These are phyloP conservation scores for Quercus tomentella DNA, from an alignment of 331 rosid genomes.

Conservation along the genomic window DNA sequence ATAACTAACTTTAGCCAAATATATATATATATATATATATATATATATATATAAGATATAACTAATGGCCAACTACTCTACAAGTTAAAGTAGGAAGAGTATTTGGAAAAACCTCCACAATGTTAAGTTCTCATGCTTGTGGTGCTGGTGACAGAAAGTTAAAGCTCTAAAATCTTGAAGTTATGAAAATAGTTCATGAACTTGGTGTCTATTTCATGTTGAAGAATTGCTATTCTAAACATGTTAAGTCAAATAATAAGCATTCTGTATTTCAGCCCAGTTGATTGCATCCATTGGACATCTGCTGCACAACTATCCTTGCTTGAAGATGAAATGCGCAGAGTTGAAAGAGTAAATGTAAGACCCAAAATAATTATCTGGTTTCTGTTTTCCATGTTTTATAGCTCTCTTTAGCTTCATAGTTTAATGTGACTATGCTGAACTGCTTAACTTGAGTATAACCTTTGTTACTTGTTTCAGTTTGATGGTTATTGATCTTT, in stretches of 20 bases:
- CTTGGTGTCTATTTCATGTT: background rate
- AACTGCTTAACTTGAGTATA: background rate
- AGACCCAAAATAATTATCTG: conserved; percentile 18
- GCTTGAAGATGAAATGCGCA: conserved; percentile 97
- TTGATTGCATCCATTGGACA: conserved; percentile 99
- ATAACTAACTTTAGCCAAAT: too few species aligned
- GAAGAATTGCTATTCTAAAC: background rate
- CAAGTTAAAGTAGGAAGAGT: background rate
- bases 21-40: too few species aligned
- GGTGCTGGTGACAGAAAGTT: background rate
- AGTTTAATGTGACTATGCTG: conserved; percentile 11
- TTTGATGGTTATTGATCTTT: conserved; percentile 9
- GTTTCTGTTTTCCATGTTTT: conserved; percentile 11
- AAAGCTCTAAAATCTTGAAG: background rate
- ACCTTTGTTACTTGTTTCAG: conserved; percentile 4
- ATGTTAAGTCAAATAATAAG: conserved; percentile 4
- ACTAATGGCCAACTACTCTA: background rate
- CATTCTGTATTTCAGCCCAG: conserved; percentile 66
- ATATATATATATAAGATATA: background rate
- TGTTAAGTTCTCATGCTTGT: background rate
- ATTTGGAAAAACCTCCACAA: background rate
- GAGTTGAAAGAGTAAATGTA: conserved; percentile 96
- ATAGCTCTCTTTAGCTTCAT: background rate
- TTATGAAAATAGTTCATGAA: background rate
- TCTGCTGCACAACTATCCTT: conserved; percentile 91